A percentile compares a stretch with the other conserved stretches of the same genome.
Conservation (phyloP, 306 rosid genomes). For the Corylus avellana region DNA sequence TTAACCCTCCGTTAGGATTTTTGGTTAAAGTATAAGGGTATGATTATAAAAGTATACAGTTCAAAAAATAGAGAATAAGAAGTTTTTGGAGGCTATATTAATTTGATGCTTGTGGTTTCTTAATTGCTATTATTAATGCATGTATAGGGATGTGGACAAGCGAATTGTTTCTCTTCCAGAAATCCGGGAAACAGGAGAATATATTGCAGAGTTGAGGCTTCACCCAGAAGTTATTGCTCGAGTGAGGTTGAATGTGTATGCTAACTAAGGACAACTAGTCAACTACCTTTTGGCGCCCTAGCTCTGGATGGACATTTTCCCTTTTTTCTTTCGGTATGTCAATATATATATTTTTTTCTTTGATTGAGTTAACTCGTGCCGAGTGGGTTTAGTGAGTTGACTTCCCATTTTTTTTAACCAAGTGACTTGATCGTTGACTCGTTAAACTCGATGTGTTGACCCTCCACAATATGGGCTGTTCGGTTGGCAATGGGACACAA, state of each 20-base stretch:
- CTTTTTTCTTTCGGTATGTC: no score
- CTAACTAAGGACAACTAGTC: constrained; percentile 53
- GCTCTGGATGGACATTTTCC: not conserved
- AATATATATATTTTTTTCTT: no score
- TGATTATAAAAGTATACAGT: no score
- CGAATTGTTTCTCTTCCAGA: constrained; percentile 83
- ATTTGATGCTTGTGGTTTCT: constrained; percentile 8
- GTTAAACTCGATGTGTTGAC: no score
- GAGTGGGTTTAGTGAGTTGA: no score
- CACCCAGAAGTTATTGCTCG: constrained; percentile 94
- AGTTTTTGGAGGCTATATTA: not conserved
- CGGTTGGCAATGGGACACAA: no score
- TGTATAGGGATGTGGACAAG: constrained; percentile 88
- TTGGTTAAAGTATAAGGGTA: no score
- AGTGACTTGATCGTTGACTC: no score
- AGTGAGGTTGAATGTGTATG: constrained; percentile 69
- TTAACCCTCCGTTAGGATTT: no score
- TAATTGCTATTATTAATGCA: constrained; percentile 16
- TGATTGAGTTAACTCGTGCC: no score
- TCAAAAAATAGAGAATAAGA: not conserved
- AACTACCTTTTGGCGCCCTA: constrained; percentile 19
- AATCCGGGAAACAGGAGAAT: constrained; percentile 82
- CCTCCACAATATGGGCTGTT: no score
- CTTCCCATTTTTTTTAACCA: no score
- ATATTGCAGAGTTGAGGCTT: constrained; percentile 87